phyloP scores from a whole-genome alignment of 2,329 filamentous ascomycete species.

The Penicillium glabrum region DNA sequence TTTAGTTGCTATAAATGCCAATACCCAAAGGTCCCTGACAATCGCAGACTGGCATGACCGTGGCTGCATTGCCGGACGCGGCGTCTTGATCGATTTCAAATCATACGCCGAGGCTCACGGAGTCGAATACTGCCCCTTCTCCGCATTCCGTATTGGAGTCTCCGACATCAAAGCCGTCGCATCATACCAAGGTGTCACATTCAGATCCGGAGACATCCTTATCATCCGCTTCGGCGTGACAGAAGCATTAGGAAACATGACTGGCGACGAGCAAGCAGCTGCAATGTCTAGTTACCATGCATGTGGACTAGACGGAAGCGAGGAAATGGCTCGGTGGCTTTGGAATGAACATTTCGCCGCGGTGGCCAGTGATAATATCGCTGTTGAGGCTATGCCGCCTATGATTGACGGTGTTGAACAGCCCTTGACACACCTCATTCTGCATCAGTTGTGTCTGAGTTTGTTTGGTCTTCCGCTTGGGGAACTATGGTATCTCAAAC shows the following conservation, averaged over 20 bases:
- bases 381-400: slow-evolving; percentile 27
- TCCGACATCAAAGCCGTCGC: slow-evolving; percentile 21
- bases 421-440: slow-evolving; percentile 15
- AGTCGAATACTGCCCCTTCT: slow-evolving; percentile 58
- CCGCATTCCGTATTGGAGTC: slow-evolving; percentile 25
- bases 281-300: slow-evolving; percentile 5
- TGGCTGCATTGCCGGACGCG: slow-evolving; percentile 50
- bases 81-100: slow-evolving; percentile 55
- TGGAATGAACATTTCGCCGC: slow-evolving; percentile 54
- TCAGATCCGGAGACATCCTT: slow-evolving; percentile 22
- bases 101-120: slow-evolving; percentile 57
- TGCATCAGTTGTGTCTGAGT: slow-evolving; percentile 44
- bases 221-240: slow-evolving; percentile 25
- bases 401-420: slow-evolving; percentile 14
- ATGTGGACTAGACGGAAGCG: slow-evolving; percentile 47
- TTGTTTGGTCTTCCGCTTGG: slow-evolving; percentile 46
- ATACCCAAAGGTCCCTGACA: background rate
- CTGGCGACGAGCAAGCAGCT: slow-evolving; percentile 12
- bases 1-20: background rate
- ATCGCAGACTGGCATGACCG: slow-evolving; percentile 41
- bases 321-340: slow-evolving; percentile 53
- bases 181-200: slow-evolving; percentile 14
- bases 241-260: slow-evolving; percentile 16
- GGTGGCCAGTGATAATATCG: slow-evolving; percentile 26
- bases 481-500: slow-evolving; percentile 48